phyloP scores from a whole-genome alignment of 2,329 filamentous ascomycete species.

The Fusarium illudens region DNA sequence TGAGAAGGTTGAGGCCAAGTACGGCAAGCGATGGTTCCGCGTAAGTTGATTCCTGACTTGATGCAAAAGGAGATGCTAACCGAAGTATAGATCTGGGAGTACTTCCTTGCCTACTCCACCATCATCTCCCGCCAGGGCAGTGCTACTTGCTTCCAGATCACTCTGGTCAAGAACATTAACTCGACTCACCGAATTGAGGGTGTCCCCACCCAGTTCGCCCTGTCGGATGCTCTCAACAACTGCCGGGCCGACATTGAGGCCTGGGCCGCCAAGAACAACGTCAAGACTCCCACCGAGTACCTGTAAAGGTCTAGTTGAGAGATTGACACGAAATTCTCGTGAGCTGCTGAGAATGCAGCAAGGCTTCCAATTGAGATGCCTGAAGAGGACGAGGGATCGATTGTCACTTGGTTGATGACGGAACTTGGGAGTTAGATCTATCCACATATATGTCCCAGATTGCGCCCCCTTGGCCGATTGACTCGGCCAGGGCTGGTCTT shows the following conservation, averaged over 20 bases:
- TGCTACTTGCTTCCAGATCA: constrained; percentile 90
- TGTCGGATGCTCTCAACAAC: constrained; percentile 67
- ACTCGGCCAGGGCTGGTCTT: constrained; percentile 33
- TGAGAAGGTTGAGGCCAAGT: constrained; percentile 93
- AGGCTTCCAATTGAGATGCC: not conserved
- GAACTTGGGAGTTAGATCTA: constrained; percentile 25
- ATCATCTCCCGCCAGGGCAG: constrained; percentile 86
- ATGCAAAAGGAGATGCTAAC: not conserved
- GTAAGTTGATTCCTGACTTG: constrained; percentile 60
- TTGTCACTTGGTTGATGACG: not conserved
- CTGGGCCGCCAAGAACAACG: constrained; percentile 51
- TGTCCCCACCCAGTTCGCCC: constrained; percentile 73
- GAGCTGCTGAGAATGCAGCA: constrained; percentile 1
- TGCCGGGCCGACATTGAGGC: constrained; percentile 46
- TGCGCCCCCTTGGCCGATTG: constrained; percentile 33
- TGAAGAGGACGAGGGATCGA: constrained; percentile 7
- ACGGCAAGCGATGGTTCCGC: constrained; percentile 94
- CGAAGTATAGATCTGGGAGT: constrained; percentile 80
- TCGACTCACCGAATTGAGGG: constrained; percentile 85
- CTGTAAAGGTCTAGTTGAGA: constrained; percentile 23
- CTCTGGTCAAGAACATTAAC: constrained; percentile 92
- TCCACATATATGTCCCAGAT: constrained; percentile 35
- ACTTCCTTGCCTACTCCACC: constrained; percentile 86
- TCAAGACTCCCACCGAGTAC: constrained; percentile 45
- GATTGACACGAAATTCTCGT: not conserved